Evolutionary conservation across 768 basidiomycete genomes (phyloP), one percentile per base, ranked within the genome.

Genomic region (Lactarius tabidus): DNA sequence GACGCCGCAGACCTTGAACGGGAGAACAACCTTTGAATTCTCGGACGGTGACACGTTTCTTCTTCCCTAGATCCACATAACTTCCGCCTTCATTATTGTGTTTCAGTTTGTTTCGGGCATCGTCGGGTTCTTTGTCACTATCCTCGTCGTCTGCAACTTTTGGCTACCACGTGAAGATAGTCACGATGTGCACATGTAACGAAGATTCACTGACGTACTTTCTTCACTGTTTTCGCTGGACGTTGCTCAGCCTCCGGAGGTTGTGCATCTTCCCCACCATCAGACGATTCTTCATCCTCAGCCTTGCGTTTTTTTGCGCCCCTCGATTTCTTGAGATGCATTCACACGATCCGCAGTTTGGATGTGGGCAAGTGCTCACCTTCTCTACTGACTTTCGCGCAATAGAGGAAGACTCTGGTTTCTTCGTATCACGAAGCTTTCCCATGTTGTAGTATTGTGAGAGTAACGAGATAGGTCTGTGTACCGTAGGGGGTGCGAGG

Each of bases 61-160:
- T 89, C 75, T 87, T 90, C 4, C 90, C 89, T 17, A 91, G 71
- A 36, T 89, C 85, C 48, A 91, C 71, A 66, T 83, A 91, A 60
- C 71, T 74, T 4, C 82, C 80, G n/a, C 81, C 81, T 12, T 84
- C 81, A 14, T 20, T 39, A 29, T 65, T 69, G 39, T 15, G 62
- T 39, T 45, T 43, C 31, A 69, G 8, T 20, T 67, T 69, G 20
- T 14, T 20, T 53, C 28, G 18, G 20, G 26, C 12, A 31, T 59
- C 57, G 10, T 57, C 57, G 9, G 56, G n/a, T 2, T 59, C 60
- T 28, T 17, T 8, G 18, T 6, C 17, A 12, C 56, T 28, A 28
- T 23, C 51, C 3, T 54, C 63, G 7, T 59, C 57, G 14, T 36
- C 39, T 20, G 60, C 1, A 38, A 58, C 53, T 38, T 61, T 66